phyloP scores from a whole-genome alignment of 169 alveolate genomes.

The Babesia bovis region DNA sequence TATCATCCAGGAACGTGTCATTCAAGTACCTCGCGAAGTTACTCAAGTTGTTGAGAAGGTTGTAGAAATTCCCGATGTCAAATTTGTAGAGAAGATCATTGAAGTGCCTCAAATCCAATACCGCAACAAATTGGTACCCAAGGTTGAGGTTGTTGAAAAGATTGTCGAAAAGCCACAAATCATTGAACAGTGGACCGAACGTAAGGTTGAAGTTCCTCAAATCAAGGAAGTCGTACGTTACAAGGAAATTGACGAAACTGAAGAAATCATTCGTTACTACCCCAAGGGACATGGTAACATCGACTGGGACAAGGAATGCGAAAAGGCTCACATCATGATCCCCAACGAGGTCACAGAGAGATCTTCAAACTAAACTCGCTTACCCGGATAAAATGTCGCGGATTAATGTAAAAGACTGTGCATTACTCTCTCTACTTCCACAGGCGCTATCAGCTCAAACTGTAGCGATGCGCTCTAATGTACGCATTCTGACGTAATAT shows the following conservation, averaged over 20 bases:
- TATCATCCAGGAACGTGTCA: constrained; percentile 80
- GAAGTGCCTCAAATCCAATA: constrained; percentile 86
- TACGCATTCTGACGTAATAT: background rate
- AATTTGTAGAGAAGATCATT: constrained; percentile 82
- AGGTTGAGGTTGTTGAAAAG: constrained; percentile 83
- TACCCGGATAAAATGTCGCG: background rate
- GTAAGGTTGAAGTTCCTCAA: constrained; percentile 83
- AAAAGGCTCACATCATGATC: constrained; percentile 51
- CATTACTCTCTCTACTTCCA: background rate
- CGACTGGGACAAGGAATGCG: constrained; percentile 81
- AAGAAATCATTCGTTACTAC: constrained; percentile 82
- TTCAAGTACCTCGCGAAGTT: constrained; percentile 84
- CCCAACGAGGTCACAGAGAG: constrained; percentile 14
- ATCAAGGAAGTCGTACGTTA: constrained; percentile 85
- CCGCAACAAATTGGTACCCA: constrained; percentile 81
- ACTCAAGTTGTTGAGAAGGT: constrained; percentile 85
- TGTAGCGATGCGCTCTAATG: background rate
- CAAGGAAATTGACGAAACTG: constrained; percentile 83
- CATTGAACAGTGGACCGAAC: constrained; percentile 84
- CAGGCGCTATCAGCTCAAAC: background rate
- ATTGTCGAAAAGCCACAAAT: constrained; percentile 81
- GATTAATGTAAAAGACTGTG: background rate
- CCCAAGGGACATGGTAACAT: constrained; percentile 77
- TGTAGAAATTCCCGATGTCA: constrained; percentile 85
- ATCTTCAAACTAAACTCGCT: background rate